Conservation (phyloP, 129 eudicot genomes). For the Scalesia atractyloides region DNA sequence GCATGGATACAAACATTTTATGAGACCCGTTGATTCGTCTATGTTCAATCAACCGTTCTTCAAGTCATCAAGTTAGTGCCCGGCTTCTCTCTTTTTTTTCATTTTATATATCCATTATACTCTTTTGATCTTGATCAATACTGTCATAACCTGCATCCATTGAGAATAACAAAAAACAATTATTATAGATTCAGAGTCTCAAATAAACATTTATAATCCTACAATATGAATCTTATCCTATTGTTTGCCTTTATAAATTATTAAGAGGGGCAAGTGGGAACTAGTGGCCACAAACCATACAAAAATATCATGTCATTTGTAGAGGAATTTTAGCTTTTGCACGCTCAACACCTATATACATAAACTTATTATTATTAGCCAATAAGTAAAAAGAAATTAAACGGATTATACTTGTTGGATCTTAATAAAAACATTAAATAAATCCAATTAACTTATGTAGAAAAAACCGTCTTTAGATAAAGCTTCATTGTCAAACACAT, state of each 20-base stretch:
- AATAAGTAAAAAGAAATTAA: too few species aligned
- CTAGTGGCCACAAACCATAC: conserved; percentile 14
- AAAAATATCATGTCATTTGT: conserved; percentile 9
- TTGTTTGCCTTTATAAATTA: conserved; percentile 1
- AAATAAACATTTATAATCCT: neutral
- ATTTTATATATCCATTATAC: too few species aligned
- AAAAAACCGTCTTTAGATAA: neutral
- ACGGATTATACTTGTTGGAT: too few species aligned
- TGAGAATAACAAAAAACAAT: neutral
- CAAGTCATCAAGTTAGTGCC: conserved; percentile 53
- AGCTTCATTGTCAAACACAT: neutral
- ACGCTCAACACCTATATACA: conserved; percentile 1
- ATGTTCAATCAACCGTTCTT: conserved; percentile 45
- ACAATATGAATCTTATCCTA: neutral
- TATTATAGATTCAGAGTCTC: neutral
- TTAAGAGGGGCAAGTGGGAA: conserved; percentile 17
- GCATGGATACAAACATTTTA: conserved; percentile 39
- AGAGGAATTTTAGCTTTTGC: neutral
- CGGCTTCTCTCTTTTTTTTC: neutral
- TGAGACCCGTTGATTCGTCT: conserved; percentile 45
- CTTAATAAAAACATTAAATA: too few species aligned
- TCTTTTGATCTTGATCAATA: too few species aligned
- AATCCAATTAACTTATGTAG: neutral
- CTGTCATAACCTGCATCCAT: neutral
- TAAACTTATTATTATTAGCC: neutral